A percentile compares a stretch with the other conserved stretches of the same genome.
Evolutionary conservation across 208 protist species (phyloP).

Genomic region (Histomonas meleagridis): DNA sequence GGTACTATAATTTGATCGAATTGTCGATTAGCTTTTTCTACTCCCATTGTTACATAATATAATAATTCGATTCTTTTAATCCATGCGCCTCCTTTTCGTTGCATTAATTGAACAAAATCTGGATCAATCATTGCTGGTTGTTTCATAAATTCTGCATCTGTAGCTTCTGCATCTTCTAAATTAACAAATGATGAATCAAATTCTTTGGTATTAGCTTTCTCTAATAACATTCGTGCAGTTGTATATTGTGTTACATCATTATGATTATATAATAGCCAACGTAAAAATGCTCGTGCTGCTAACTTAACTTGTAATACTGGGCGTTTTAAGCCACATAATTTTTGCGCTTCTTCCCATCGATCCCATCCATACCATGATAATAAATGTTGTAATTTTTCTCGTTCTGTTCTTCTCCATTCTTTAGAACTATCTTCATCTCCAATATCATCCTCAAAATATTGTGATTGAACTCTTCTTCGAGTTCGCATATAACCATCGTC

Average conservation of each 20-base stretch:
- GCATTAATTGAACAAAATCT: background rate
- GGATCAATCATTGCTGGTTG: slow-evolving; percentile 29
- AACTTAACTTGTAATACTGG: background rate
- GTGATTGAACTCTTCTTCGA: background rate
- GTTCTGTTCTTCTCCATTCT: background rate
- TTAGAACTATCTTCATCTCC: background rate
- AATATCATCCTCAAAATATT: background rate
- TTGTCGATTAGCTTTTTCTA: slow-evolving; percentile 4
- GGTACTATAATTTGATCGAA: background rate
- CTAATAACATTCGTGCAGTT: slow-evolving; percentile 3
- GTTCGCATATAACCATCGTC: slow-evolving; percentile 32
- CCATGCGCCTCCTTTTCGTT: slow-evolving; percentile 16
- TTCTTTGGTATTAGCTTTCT: background rate
- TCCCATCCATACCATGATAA: slow-evolving; percentile 2
- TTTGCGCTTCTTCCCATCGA: background rate
- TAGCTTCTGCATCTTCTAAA: background rate
- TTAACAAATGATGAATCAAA: slow-evolving; percentile 4
- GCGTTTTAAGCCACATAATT: background rate
- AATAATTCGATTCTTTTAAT: slow-evolving; percentile 14
- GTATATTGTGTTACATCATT: background rate
- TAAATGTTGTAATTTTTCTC: slow-evolving; percentile 19
- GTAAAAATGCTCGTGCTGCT: background rate
- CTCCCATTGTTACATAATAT: slow-evolving; percentile 22
- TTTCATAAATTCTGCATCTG: slow-evolving; percentile 23
- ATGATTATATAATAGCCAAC: background rate